phyloP scores from a whole-genome alignment of 1,284 basidiomycete species.

The Schizophyllum commune region DNA sequence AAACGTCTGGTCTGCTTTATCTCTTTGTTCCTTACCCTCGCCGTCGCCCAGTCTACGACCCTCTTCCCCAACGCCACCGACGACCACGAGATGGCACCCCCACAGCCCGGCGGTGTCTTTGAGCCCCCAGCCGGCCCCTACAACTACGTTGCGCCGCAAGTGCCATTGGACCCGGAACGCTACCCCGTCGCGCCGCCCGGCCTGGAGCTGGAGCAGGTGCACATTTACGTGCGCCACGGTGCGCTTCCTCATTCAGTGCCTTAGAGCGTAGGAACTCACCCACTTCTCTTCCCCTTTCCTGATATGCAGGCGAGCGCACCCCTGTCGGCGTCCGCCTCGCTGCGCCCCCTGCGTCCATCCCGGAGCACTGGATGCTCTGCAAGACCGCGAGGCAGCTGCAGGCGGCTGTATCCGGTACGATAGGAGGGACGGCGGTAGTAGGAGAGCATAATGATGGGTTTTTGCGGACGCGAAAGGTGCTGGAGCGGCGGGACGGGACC shows the following conservation, averaged over 20 bases:
- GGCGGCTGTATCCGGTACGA: slow-evolving; percentile 29
- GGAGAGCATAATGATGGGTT: slow-evolving; percentile 14
- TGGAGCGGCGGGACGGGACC: slow-evolving; percentile 52
- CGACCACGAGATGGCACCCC: background rate
- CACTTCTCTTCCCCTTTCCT: background rate
- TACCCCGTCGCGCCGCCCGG: slow-evolving; percentile 53
- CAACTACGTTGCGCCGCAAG: slow-evolving; percentile 25
- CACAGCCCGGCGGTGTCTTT: background rate
- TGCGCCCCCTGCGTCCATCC: slow-evolving; percentile 55
- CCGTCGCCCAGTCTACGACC: background rate
- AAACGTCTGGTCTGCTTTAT: background rate
- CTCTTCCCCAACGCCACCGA: background rate
- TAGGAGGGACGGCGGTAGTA: slow-evolving; percentile 16
- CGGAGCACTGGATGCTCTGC: slow-evolving; percentile 66
- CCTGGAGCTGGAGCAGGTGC: slow-evolving; percentile 61
- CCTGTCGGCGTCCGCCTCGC: slow-evolving; percentile 62
- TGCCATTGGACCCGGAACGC: slow-evolving; percentile 47
- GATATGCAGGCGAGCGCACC: slow-evolving; percentile 54
- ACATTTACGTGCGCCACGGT: slow-evolving; percentile 72
- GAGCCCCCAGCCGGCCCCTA: slow-evolving; percentile 5
- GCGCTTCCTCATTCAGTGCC: slow-evolving; percentile 17
- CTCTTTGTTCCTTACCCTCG: background rate
- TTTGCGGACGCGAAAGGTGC: slow-evolving; percentile 33
- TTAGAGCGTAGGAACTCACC: background rate
- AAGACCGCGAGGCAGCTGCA: slow-evolving; percentile 47